Base-by-base conservation (phyloP, 2,329 filamentous ascomycete species). In the Alternaria arborescens region DNA sequence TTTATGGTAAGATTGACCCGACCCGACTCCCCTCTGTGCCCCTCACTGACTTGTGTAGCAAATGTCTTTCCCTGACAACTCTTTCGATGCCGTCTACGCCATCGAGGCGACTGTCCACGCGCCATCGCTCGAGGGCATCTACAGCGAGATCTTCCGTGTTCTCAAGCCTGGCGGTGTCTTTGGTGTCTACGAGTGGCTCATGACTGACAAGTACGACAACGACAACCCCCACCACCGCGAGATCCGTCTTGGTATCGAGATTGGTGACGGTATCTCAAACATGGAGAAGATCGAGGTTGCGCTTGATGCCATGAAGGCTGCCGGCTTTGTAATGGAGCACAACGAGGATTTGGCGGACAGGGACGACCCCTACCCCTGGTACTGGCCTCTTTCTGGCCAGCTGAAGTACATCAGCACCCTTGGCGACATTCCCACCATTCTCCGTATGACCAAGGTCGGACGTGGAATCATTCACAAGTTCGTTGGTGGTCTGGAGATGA, bases 101-200 rank as follows among this genome's bases (percentile, higher is more conserved):
- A 98, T 99, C 70, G 95, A 99, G 82, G 95, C 95, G 3, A 99
- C 95, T 3, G 92, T 96, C 52, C 95, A 99, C 79, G 95, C 95
- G 0, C 95, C 94, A 42, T 91, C 89, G 44, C 88, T 98, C 8
- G 91, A 93, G 74, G 94, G 92, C 60, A 93, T 97, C 68, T 99
- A 99, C 84, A 90, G 88, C 77, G 91, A 98, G 80, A 98, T 98
- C 75, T 94, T 90, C 87, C 91, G 92, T 48, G 94, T 97, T 22
- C 86, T 99, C 66, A 99, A 98, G 86, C 95, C 95, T 20, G 95
- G 95, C 62, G 94, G 95, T 79, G 85, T 93, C 52, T 99, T 98
- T 73, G 95, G 94, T 77, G 94, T 98, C 53, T 99, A 98, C 82
- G 95, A 99, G 82, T 98, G 95, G 95, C 85, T 98, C 76, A 98